Evolutionary conservation across 2,329 filamentous ascomycete genomes (phyloP), one percentile per base, ranked within the genome.

Genomic region (Talaromyces albobiverticillius): DNA sequence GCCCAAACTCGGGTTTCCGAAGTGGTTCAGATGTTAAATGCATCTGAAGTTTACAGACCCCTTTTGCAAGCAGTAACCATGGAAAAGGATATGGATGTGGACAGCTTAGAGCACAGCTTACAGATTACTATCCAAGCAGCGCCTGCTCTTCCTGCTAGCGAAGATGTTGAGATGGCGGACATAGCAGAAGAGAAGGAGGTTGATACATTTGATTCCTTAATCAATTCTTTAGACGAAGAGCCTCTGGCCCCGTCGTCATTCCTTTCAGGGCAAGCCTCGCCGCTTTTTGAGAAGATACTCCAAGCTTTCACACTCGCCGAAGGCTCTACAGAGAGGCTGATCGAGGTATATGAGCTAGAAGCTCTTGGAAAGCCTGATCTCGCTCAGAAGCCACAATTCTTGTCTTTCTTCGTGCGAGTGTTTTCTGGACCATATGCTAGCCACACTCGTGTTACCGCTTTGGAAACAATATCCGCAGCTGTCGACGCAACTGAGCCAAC

Each of bases 351-450:
- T n/a, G 61, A 64, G 6, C 57, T 77, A n/a, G 64, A 68, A 22
- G 60, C 74, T 22, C 73, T 71, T 51, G 67, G 58, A 49, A 71
- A 67, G 36, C 42, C 60, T 2, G 57, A 63, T 14, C 85, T 83
- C 1, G 71, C 82, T 31, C 79, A 82, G 46, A 79, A 83, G 32
- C 81, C 84, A 36, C 82, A 88, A 20, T 91, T 87, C 62, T 75
- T 91, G 54, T 87, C 84, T 14, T 93, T 95, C 68, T 86, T 93
- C 60, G 79, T 87, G 54, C 82, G 86, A 51, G 82, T 90, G 14
- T 91, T 89, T 83, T 88, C 82, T 55, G 85, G 88, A 0, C 78
- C 84, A 1, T 86, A 86, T 64, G 86, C 89, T 6, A 83, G 83
- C 2, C 74, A 88, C 43, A 86, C 85, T 3, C 84, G 89, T 58